Percentiles rank a stretch among this genome's conserved stretches.
phyloP scores from a whole-genome alignment of 2,329 filamentous ascomycete genomes.

The Nothopassalora personata region DNA sequence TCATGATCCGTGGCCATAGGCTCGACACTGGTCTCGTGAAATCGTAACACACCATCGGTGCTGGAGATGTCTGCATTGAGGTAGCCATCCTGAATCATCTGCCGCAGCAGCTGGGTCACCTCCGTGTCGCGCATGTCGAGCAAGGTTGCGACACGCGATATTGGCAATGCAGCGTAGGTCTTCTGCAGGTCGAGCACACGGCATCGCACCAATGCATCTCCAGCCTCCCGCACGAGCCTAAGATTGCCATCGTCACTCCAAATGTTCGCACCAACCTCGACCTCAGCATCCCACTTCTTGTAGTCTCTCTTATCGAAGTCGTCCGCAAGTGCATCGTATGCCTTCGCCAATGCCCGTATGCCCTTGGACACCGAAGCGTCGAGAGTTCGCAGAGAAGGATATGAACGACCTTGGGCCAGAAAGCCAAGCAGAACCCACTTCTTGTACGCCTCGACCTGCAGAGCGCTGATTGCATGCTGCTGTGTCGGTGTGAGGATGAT shows the following conservation, averaged over 20 bases:
- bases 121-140: conserved; percentile 48
- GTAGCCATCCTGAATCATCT: conserved; percentile 48
- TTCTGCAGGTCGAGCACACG: conserved; percentile 67
- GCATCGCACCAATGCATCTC: conserved; percentile 67
- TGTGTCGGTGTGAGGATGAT: conserved; percentile 62
- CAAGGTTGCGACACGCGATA: conserved; percentile 49
- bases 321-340: conserved; percentile 65
- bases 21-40: conserved; percentile 35
- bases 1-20: conserved; percentile 22
- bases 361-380: conserved; percentile 50
- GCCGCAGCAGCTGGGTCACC: conserved; percentile 49
- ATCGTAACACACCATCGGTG: conserved; percentile 47
- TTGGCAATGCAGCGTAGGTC: conserved; percentile 62
- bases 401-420: conserved; percentile 60
- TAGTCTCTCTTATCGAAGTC: conserved; percentile 60
- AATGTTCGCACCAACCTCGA: conserved; percentile 52
- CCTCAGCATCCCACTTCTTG: conserved; percentile 58
- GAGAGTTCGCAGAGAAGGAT: conserved; percentile 53
- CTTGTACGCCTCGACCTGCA: conserved; percentile 87
- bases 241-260: conserved; percentile 61
- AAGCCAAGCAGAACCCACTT: conserved; percentile 80
- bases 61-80: conserved; percentile 49
- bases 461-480: conserved; percentile 56
- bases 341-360: conserved; percentile 56
- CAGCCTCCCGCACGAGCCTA: conserved; percentile 64